Evolutionary conservation across 1,139 yeast genomes (phyloP).

Genomic region (Debaryomycetaceae sp.): DNA sequence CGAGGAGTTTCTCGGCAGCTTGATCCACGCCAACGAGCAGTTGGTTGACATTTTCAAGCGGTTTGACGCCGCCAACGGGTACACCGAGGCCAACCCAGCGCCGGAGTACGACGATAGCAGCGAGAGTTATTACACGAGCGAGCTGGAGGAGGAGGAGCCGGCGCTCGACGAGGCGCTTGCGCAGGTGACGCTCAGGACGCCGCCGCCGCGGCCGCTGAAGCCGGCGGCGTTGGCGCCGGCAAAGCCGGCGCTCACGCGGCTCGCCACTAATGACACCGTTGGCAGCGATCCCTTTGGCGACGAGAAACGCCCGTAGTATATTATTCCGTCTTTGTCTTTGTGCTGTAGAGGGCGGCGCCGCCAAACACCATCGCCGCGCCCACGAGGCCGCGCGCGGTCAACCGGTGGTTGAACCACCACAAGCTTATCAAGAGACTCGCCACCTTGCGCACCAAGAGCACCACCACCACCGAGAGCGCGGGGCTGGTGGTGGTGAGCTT

Average conservation of each 20-base stretch:
- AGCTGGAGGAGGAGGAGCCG: conserved; percentile 35
- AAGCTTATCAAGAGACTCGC: conserved; percentile 53
- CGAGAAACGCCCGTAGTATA: conserved; percentile 37
- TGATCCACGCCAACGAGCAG: conserved; percentile 86
- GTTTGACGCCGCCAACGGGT: conserved; percentile 52
- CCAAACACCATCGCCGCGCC: conserved; percentile 50
- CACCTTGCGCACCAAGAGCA: conserved; percentile 57
- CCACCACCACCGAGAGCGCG: conserved; percentile 60
- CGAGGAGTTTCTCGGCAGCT: conserved; percentile 81
- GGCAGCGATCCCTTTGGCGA: conserved; percentile 73
- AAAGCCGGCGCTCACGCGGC: conserved; percentile 22
- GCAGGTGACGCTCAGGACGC: conserved; percentile 15
- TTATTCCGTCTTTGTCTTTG: conserved; percentile 11
- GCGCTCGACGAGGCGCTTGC: conserved; percentile 24
- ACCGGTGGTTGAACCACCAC: conserved; percentile 41
- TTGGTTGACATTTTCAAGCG: conserved; percentile 67
- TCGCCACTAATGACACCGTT: conserved; percentile 24
- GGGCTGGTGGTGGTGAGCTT: conserved; percentile 51
- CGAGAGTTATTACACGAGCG: conserved; percentile 43
- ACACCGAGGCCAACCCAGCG: conserved; percentile 32
- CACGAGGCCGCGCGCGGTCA: conserved; percentile 32
- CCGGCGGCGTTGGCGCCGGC: conserved; percentile 19
- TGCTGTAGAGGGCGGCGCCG: conserved; percentile 49
- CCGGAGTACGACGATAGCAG: conserved; percentile 31
- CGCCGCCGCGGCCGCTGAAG: conserved; percentile 11